Conservation (phyloP, 768 basidiomycete genomes). For the Heimioporus sp. region DNA sequence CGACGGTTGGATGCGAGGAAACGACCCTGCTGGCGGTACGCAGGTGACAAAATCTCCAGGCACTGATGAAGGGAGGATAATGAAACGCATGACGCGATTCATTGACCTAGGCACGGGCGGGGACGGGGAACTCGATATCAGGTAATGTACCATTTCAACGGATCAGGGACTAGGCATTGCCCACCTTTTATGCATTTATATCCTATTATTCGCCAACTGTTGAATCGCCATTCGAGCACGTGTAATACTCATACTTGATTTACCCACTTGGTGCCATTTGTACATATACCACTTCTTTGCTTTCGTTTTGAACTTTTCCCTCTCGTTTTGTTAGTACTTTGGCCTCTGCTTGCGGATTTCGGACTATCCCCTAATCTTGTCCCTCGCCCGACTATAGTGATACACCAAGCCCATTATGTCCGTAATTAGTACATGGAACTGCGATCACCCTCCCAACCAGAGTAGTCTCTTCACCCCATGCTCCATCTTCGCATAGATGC, state of each 20-base stretch:
- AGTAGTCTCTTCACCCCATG: conserved; percentile 88
- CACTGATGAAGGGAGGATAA: conserved; percentile 49
- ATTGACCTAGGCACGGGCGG: conserved; percentile 57
- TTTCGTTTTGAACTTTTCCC: background rate
- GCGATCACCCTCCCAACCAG: conserved; percentile 71
- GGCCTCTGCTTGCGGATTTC: conserved; percentile 3
- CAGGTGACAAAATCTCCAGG: conserved; percentile 8
- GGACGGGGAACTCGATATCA: conserved; percentile 29
- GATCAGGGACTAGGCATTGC: conserved; percentile 14
- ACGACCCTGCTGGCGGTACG: conserved; percentile 9
- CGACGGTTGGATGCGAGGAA: conserved; percentile 16
- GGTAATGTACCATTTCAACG: conserved; percentile 25
- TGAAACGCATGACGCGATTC: conserved; percentile 77
- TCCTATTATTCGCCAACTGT: conserved; percentile 15
- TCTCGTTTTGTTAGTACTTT: conserved; percentile 16
- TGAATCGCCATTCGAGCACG: conserved; percentile 17
- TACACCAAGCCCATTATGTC: conserved; percentile 13
- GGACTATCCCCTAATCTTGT: conserved; percentile 3
- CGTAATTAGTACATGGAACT: conserved; percentile 8
- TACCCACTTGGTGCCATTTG: background rate
- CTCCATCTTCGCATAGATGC: conserved; percentile 88
- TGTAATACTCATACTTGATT: conserved; percentile 18
- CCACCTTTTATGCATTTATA: conserved; percentile 13
- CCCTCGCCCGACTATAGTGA: conserved; percentile 9
- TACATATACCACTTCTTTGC: background rate